These are phyloP conservation scores for Chrysoporthe austroafricana DNA, from an alignment of 2,329 filamentous ascomycete genomes.

Conservation along the genomic window DNA sequence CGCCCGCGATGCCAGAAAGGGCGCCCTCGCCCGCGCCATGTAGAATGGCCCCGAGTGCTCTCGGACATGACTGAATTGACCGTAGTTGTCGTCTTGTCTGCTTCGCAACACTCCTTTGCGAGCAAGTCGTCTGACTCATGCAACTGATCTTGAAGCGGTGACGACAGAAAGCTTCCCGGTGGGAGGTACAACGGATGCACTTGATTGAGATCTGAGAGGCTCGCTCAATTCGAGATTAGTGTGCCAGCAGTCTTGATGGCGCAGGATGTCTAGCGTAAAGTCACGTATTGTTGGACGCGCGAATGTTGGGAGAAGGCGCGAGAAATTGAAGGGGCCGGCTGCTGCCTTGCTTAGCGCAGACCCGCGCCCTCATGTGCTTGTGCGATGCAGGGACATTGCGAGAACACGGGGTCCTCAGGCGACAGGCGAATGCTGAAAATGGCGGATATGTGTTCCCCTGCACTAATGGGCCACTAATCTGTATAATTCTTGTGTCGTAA, in stretches of 20 bases:
- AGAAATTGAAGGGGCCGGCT: conserved; percentile 6
- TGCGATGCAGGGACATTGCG: background rate
- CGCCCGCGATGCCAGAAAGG: conserved; percentile 35
- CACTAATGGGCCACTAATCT: background rate
- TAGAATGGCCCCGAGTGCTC: conserved; percentile 13
- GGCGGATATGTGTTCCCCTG: too few relatives aligned
- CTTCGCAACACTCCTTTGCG: background rate
- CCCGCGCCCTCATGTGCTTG: conserved; percentile 7
- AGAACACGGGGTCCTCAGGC: background rate
- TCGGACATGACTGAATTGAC: conserved; percentile 13
- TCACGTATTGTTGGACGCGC: background rate
- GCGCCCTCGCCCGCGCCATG: conserved; percentile 15
- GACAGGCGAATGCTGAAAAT: too few relatives aligned
- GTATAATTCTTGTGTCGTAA: background rate
- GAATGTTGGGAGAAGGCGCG: conserved; percentile 11
- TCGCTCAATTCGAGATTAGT: background rate
- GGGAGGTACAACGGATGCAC: background rate
- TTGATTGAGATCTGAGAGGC: background rate
- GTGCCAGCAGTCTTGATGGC: background rate
- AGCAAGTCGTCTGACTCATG: background rate
- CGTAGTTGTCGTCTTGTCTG: background rate
- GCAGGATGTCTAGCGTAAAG: background rate
- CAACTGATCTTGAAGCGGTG: background rate
- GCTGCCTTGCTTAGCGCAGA: conserved; percentile 27
- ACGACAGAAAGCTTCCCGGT: background rate